Conservation (phyloP, 1,284 basidiomycete species). For the Ustilago trichophora region DNA sequence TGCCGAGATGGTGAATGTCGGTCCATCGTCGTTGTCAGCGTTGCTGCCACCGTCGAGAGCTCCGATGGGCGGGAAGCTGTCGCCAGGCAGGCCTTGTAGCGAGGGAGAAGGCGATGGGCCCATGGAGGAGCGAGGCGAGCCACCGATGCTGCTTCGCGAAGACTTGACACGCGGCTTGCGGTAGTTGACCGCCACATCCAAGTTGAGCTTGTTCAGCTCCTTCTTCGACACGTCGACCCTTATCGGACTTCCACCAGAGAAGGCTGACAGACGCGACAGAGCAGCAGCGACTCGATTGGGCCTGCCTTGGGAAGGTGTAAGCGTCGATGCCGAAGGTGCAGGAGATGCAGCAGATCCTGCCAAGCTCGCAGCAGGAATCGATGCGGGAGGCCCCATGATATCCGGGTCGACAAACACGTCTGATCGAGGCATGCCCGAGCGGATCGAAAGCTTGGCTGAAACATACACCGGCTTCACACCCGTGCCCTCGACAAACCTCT, state of each 20-base stretch:
- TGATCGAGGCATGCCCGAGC: slow-evolving; percentile 6
- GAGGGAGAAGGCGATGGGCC: slow-evolving; percentile 17
- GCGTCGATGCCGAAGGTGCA: slow-evolving; percentile 3
- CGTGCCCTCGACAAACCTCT: slow-evolving; percentile 19
- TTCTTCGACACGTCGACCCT: slow-evolving; percentile 15
- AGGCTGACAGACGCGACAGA: slow-evolving; percentile 25
- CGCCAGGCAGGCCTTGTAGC: not conserved
- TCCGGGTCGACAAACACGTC: slow-evolving; percentile 27
- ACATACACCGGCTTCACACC: slow-evolving; percentile 7
- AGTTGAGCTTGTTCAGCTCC: slow-evolving; percentile 22
- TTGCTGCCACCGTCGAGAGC: not conserved
- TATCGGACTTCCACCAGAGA: slow-evolving; percentile 21
- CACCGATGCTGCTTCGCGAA: slow-evolving; percentile 16
- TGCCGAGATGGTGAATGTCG: slow-evolving; percentile 4
- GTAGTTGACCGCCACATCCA: slow-evolving; percentile 28
- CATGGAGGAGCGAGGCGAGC: slow-evolving; percentile 19
- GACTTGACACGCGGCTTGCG: slow-evolving; percentile 28
- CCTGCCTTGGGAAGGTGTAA: slow-evolving; percentile 3
- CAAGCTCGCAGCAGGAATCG: not conserved
- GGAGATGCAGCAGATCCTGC: not conserved
- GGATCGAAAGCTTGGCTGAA: slow-evolving; percentile 22
- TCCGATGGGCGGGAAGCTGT: not conserved
- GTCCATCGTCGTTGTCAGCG: slow-evolving; percentile 1
- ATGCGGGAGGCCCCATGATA: slow-evolving; percentile 13
- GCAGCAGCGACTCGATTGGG: slow-evolving; percentile 22